Evolutionary conservation across 495 filamentous ascomycete genomes (phyloP).

Genomic region (Hypoxylon crocopeplum): DNA sequence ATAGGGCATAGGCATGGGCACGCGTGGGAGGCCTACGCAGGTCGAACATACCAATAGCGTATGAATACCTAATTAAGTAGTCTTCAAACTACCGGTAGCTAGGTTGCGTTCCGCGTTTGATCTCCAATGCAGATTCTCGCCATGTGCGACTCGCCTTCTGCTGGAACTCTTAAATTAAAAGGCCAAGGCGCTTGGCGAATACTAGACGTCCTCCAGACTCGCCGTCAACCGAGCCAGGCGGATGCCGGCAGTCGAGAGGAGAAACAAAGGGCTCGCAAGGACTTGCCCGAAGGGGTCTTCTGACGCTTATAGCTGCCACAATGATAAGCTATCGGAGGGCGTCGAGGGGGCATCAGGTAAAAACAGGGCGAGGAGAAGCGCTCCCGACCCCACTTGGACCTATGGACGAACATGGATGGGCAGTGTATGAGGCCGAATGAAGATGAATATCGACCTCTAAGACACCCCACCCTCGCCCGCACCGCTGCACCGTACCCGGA

Average conservation of each 20-base stretch:
- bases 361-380: conserved; percentile 15
- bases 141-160: conserved; percentile 32
- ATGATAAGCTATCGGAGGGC: conserved; percentile 32
- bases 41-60: conserved; percentile 14
- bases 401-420: not conserved
- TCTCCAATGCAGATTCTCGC: conserved; percentile 36
- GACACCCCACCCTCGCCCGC: conserved; percentile 32
- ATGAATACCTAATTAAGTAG: conserved; percentile 32
- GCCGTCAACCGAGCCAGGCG: conserved; percentile 24
- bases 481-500: conserved; percentile 32
- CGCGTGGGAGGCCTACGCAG: conserved; percentile 20
- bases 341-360: not conserved
- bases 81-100: conserved; percentile 30
- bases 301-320: conserved; percentile 33
- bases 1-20: too few species aligned
- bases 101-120: conserved; percentile 33
- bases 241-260: conserved; percentile 30
- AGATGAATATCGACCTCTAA: conserved; percentile 9
- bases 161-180: conserved; percentile 15
- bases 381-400: conserved; percentile 20
- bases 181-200: conserved; percentile 23
- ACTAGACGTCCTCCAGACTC: conserved; percentile 2
- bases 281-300: conserved; percentile 37
- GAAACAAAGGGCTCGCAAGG: conserved; percentile 36
- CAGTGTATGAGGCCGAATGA: conserved; percentile 19